Evolutionary conservation across 1,284 basidiomycete species (phyloP).

Genomic region (Cutaneotrichosporon daszewskae): DNA sequence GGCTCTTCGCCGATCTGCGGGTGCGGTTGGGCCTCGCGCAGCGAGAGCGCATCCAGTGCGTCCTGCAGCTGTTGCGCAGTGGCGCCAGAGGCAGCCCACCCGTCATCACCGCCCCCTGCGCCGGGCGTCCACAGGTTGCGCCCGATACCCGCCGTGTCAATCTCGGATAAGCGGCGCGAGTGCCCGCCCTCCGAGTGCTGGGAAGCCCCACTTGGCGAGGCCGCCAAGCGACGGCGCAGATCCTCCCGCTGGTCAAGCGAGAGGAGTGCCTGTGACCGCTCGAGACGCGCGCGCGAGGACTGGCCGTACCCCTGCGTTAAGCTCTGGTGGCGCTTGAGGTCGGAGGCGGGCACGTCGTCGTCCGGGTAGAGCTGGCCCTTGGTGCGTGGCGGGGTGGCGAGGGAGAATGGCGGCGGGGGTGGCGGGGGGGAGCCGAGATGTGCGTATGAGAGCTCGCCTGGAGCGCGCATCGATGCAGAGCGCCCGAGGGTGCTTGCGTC

Average conservation of each 20-base stretch:
- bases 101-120: conserved; percentile 27
- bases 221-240: conserved; percentile 18
- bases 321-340: conserved; percentile 44
- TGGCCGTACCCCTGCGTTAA: conserved; percentile 38
- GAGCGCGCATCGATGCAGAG: conserved; percentile 15
- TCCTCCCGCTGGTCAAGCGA: conserved; percentile 38
- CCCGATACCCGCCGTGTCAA: conserved; percentile 35
- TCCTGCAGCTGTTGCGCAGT: conserved; percentile 36
- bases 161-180: conserved; percentile 14
- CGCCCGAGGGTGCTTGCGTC: conserved; percentile 28
- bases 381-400: conserved; percentile 38
- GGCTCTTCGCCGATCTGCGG: conserved; percentile 30
- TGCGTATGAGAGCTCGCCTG: not conserved
- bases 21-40: conserved; percentile 8
- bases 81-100: conserved; percentile 24
- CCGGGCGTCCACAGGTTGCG: conserved; percentile 37
- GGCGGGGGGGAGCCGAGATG: not conserved
- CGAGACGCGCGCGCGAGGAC: conserved; percentile 31
- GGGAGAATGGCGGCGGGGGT: conserved; percentile 30
- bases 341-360: conserved; percentile 18
- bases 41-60: conserved; percentile 34
- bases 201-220: conserved; percentile 11
- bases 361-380: conserved; percentile 33
- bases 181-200: conserved; percentile 6
- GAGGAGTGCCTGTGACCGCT: conserved; percentile 37